These are phyloP conservation scores for Leishmania aethiopica DNA, from an alignment of 208 protist species.

Conservation along the genomic window DNA sequence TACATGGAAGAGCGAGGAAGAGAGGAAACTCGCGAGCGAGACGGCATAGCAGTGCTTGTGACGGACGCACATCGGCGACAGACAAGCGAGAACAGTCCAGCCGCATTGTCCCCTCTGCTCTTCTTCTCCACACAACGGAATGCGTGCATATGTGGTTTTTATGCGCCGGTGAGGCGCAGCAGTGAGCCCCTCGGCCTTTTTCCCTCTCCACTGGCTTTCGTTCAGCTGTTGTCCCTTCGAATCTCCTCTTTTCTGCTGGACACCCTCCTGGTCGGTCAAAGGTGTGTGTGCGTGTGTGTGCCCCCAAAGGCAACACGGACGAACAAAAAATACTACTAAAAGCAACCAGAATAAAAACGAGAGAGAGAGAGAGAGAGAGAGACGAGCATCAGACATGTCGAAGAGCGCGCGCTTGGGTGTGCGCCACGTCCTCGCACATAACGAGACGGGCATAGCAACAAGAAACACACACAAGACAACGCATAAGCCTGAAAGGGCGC, in stretches of 20 bases:
- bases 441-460: too few relatives aligned
- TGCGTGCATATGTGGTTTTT: not conserved
- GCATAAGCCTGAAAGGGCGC: too few relatives aligned
- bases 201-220: not conserved
- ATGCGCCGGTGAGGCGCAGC: not conserved
- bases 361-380: not conserved
- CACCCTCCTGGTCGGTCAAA: not conserved
- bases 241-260: not conserved
- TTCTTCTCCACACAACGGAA: not conserved
- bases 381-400: too few relatives aligned
- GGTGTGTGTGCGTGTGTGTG: too few relatives aligned
- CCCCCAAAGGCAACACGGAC: not conserved
- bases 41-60: not conserved
- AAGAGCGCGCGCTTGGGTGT: too few relatives aligned
- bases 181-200: not conserved
- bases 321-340: not conserved
- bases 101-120: not conserved
- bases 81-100: not conserved
- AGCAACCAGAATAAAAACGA: not conserved
- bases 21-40: not conserved
- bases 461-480: too few relatives aligned
- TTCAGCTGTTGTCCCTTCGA: not conserved
- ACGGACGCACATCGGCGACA: not conserved
- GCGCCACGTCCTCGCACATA: too few relatives aligned
- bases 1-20: not conserved